Evolutionary conservation across 2,329 filamentous ascomycete genomes (phyloP).

Genomic region (Aspergillus sp.): DNA sequence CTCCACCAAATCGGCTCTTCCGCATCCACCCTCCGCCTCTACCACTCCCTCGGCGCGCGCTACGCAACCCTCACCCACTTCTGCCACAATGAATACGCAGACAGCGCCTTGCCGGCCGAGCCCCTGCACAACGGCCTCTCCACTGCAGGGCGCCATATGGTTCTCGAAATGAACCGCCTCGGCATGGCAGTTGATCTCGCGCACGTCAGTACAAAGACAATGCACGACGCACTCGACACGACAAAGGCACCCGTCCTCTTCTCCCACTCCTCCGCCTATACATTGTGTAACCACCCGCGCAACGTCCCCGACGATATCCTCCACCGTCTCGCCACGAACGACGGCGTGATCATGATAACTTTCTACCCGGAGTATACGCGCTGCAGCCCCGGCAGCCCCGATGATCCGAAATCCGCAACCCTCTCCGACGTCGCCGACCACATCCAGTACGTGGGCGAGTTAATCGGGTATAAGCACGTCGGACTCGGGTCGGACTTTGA

Average conservation of each 20-base stretch:
- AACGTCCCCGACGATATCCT: slow-evolving; percentile 88
- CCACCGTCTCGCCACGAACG: slow-evolving; percentile 68
- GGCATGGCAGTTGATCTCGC: slow-evolving; percentile 92
- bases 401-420: slow-evolving; percentile 68
- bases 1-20: slow-evolving; percentile 91
- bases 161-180: slow-evolving; percentile 89
- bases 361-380: slow-evolving; percentile 81
- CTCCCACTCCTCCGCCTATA: slow-evolving; percentile 79
- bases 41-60: slow-evolving; percentile 74
- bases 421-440: slow-evolving; percentile 76
- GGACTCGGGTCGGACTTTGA: slow-evolving; percentile 91
- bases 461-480: slow-evolving; percentile 84
- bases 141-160: slow-evolving; percentile 63
- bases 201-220: slow-evolving; percentile 77
- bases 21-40: slow-evolving; percentile 65
- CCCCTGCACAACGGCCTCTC: slow-evolving; percentile 63
- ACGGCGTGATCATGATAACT: slow-evolving; percentile 87
- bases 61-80: slow-evolving; percentile 92
- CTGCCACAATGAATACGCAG: slow-evolving; percentile 86
- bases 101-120: slow-evolving; percentile 65
- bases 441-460: slow-evolving; percentile 75
- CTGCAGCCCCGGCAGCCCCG: slow-evolving; percentile 48
- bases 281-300: slow-evolving; percentile 80
- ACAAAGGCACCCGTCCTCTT: slow-evolving; percentile 83
- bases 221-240: slow-evolving; percentile 75